Conservation (phyloP, 2,329 filamentous ascomycete species). For the Diplodia mutila region DNA sequence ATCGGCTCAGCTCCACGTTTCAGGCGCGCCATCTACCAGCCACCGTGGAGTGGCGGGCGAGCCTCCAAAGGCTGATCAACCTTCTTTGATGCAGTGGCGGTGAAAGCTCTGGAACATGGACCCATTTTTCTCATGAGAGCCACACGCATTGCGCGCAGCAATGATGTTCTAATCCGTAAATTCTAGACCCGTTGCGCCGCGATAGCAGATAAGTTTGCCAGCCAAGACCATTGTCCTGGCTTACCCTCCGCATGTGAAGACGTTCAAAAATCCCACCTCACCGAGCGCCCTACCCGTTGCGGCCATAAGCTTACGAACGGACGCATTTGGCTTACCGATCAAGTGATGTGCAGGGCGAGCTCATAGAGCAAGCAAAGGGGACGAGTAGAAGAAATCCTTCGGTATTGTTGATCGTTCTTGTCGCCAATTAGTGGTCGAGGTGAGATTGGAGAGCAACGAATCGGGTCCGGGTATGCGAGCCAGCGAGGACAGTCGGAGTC, state of each 20-base stretch:
- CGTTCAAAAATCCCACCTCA: not conserved
- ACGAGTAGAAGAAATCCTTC: not conserved
- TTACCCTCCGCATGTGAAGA: not conserved
- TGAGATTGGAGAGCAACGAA: not conserved
- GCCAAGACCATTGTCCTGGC: not conserved
- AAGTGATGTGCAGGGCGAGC: not conserved
- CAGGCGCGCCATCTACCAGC: conserved; percentile 10
- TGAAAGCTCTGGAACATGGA: not conserved
- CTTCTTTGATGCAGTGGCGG: not conserved
- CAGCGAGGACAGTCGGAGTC: not conserved
- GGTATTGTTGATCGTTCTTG: not conserved
- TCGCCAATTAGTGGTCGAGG: not conserved
- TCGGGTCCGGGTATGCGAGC: not conserved
- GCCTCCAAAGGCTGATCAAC: not conserved
- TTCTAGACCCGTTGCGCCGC: not conserved
- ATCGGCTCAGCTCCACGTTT: not conserved
- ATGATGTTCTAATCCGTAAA: not conserved
- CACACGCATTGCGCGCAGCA: not conserved
- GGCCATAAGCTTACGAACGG: not conserved
- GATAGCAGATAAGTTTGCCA: not conserved
- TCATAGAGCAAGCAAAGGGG: not conserved
- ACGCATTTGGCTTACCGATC: not conserved
- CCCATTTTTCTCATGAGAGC: not conserved
- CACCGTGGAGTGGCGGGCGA: conserved; percentile 9
- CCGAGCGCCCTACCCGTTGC: not conserved